A percentile compares a stretch with the other conserved stretches of the same genome.
Conservation (phyloP, 305 asterid species). For the Fraxinus sp. region DNA sequence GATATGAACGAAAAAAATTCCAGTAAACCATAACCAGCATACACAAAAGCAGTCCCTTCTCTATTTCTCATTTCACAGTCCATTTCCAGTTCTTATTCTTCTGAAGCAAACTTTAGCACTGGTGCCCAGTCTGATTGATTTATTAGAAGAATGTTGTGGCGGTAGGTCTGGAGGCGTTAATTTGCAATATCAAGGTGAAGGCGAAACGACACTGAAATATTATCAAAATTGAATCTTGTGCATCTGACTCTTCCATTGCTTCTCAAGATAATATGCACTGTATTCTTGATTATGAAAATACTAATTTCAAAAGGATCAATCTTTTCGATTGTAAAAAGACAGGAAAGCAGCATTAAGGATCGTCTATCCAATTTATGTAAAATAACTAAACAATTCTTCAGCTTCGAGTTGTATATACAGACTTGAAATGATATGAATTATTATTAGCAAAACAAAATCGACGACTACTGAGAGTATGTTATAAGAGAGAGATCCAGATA, state of each 20-base stretch:
- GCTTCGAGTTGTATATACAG: background rate
- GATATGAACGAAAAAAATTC: background rate
- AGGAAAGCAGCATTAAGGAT: background rate
- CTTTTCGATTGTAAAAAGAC: background rate
- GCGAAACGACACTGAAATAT: background rate
- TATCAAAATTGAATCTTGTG: background rate
- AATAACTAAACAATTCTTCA: conserved; percentile 1
- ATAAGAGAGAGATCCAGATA: conserved; percentile 1
- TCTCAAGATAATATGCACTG: background rate
- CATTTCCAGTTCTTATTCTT: background rate
- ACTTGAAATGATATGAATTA: background rate
- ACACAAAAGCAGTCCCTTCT: background rate
- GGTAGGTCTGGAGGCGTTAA: background rate
- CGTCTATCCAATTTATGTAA: background rate
- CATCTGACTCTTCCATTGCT: background rate
- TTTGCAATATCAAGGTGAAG: background rate
- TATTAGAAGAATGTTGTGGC: background rate
- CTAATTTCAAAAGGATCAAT: background rate
- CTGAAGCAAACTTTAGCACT: background rate
- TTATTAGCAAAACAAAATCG: background rate
- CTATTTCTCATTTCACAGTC: background rate
- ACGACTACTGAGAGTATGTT: conserved; percentile 4
- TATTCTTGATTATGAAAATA: background rate
- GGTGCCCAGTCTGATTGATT: background rate
- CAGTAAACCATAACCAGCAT: background rate